A percentile compares a stretch with the other conserved stretches of the same genome.
Conservation (phyloP, 2,329 filamentous ascomycete species). For the Colletotrichum sp. region DNA sequence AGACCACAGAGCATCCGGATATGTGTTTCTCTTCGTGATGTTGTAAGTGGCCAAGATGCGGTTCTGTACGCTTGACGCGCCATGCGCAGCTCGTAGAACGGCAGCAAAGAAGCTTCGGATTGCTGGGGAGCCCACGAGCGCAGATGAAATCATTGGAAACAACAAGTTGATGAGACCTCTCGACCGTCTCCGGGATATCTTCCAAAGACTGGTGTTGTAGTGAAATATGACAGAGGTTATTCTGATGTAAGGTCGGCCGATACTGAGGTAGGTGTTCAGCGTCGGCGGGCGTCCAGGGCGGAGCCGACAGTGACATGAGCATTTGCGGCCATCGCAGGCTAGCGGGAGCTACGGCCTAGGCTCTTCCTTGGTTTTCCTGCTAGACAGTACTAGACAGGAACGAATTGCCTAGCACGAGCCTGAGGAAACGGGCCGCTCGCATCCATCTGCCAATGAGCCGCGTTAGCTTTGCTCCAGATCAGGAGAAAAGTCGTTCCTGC, state of each 20-base stretch:
- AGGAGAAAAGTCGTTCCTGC: background rate
- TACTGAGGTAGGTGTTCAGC: background rate
- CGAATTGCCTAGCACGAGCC: background rate
- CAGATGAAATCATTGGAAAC: background rate
- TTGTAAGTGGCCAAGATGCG: background rate
- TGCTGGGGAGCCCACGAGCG: background rate
- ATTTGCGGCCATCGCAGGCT: background rate
- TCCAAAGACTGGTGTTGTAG: background rate
- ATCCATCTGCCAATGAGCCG: background rate
- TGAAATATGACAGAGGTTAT: background rate
- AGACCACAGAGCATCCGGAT: background rate
- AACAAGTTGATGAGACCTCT: background rate
- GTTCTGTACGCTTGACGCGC: background rate
- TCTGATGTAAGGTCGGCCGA: background rate
- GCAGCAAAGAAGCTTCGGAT: background rate
- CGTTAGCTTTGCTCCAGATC: background rate
- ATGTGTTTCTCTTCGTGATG: background rate
- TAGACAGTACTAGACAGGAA: background rate
- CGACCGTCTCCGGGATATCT: background rate
- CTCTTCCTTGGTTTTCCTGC: background rate
- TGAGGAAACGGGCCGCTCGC: constrained; percentile 9
- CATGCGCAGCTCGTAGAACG: background rate
- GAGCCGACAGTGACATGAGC: background rate
- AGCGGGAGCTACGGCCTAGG: background rate
- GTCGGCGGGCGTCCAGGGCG: background rate